phyloP scores from a whole-genome alignment of 805 yeast species.

The Lachancea nothofagi region DNA sequence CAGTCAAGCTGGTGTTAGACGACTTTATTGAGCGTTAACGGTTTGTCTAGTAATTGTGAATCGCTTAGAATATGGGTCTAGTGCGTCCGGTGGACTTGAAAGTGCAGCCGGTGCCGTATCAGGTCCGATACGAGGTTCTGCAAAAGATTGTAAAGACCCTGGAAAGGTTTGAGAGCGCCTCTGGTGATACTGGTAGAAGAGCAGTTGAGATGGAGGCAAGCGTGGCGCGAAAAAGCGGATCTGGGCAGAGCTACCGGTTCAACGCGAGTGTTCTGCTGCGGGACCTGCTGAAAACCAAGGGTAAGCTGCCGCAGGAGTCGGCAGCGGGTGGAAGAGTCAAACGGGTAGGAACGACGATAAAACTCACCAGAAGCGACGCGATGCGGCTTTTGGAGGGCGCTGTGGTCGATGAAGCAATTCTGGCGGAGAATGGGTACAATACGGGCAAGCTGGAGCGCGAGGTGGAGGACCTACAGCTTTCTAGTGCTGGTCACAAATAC shows the following conservation, averaged over 20 bases:
- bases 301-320: slow-evolving; percentile 18
- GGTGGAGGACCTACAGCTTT: not conserved
- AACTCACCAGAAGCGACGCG: slow-evolving; percentile 14
- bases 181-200: slow-evolving; percentile 13
- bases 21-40: no score
- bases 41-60: no score
- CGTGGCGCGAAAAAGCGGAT: slow-evolving; percentile 25
- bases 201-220: slow-evolving; percentile 26
- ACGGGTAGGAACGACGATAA: not conserved
- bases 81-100: slow-evolving; percentile 29
- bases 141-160: slow-evolving; percentile 24
- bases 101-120: slow-evolving; percentile 29
- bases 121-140: slow-evolving; percentile 29
- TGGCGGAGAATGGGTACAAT: slow-evolving; percentile 26
- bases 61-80: slow-evolving; percentile 3
- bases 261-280: slow-evolving; percentile 29
- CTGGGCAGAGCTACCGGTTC: slow-evolving; percentile 29
- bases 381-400: slow-evolving; percentile 18
- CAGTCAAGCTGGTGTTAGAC: no score
- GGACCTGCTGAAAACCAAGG: slow-evolving; percentile 27
- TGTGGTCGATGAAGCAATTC: slow-evolving; percentile 15
- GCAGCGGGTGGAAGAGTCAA: slow-evolving; percentile 4
- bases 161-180: slow-evolving; percentile 12
- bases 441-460: slow-evolving; percentile 8
- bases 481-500: slow-evolving; percentile 6